Evolutionary conservation across 1,284 basidiomycete species (phyloP).

Genomic region (Moesziomyces parantarcticus): DNA sequence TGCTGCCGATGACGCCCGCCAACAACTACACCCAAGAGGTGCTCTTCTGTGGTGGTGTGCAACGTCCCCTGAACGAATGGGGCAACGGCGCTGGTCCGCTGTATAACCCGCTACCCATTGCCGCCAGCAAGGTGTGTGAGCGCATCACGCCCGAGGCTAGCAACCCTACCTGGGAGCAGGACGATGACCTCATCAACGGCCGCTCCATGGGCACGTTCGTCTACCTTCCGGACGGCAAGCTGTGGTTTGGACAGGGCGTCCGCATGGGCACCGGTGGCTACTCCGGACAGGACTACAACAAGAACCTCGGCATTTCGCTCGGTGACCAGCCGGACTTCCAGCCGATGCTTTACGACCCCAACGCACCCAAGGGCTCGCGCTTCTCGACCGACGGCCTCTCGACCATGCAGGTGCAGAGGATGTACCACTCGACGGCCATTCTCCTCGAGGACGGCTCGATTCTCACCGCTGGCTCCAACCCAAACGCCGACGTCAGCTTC

Average conservation of each 20-base stretch:
- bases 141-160: slow-evolving; percentile 53
- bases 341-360: slow-evolving; percentile 79
- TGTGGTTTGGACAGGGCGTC: slow-evolving; percentile 59
- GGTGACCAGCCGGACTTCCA: slow-evolving; percentile 74
- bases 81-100: slow-evolving; percentile 52
- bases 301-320: slow-evolving; percentile 38
- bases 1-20: slow-evolving; percentile 87
- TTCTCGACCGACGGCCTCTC: slow-evolving; percentile 77
- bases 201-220: slow-evolving; percentile 69
- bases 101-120: slow-evolving; percentile 38
- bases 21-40: slow-evolving; percentile 88
- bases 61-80: slow-evolving; percentile 69
- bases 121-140: slow-evolving; percentile 52
- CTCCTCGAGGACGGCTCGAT: slow-evolving; percentile 83
- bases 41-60: slow-evolving; percentile 86
- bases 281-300: slow-evolving; percentile 77
- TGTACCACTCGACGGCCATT: slow-evolving; percentile 80
- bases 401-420: slow-evolving; percentile 76
- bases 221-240: slow-evolving; percentile 79
- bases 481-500: slow-evolving; percentile 78
- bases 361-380: slow-evolving; percentile 73
- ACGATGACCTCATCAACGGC: slow-evolving; percentile 53
- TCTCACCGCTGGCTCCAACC: slow-evolving; percentile 90
- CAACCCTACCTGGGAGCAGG: slow-evolving; percentile 41
- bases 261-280: slow-evolving; percentile 74